These are phyloP conservation scores for Otatea glauca DNA, from an alignment of 176 grass and related monocot species.

Conservation along the genomic window DNA sequence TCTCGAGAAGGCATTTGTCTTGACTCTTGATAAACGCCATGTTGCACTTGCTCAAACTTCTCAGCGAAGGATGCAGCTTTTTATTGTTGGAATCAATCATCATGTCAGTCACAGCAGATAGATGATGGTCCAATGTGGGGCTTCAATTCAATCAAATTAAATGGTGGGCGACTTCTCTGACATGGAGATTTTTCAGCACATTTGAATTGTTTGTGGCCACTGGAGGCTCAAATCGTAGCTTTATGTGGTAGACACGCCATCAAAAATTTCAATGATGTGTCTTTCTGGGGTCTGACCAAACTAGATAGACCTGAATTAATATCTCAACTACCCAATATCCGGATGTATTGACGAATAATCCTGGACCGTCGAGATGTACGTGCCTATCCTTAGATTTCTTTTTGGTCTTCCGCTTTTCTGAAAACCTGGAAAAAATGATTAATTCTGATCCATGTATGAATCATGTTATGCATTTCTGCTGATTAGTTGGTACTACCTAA, in stretches of 20 bases:
- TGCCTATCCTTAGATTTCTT: neutral
- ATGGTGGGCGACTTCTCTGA: conserved; percentile 32
- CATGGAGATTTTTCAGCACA: conserved; percentile 33
- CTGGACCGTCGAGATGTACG: neutral
- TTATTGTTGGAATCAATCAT: conserved; percentile 8
- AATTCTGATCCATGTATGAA: neutral
- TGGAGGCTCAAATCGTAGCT: neutral
- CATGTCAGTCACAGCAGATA: conserved; percentile 11
- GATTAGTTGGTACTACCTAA: conserved; percentile 1
- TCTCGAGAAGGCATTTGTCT: conserved; percentile 7
- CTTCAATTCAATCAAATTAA: conserved; percentile 17
- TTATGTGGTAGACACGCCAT: neutral
- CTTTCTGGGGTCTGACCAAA: conserved; percentile 22
- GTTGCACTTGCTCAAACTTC: conserved; percentile 30
- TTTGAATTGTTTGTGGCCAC: neutral
- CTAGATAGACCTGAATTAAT: conserved; percentile 23
- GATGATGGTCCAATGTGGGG: conserved; percentile 23
- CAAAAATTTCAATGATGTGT: conserved; percentile 8
- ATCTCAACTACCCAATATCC: conserved; percentile 1
- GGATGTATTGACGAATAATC: conserved; percentile 22
- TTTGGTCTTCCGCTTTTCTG: neutral
- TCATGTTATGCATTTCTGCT: neutral
- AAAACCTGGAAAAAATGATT: neutral
- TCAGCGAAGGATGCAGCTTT: conserved; percentile 15
- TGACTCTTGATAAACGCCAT: conserved; percentile 23